Evolutionary conservation across 768 basidiomycete species (phyloP), one percentile per base, ranked within the genome.

Genomic region (Pulveroboletus sp.): DNA sequence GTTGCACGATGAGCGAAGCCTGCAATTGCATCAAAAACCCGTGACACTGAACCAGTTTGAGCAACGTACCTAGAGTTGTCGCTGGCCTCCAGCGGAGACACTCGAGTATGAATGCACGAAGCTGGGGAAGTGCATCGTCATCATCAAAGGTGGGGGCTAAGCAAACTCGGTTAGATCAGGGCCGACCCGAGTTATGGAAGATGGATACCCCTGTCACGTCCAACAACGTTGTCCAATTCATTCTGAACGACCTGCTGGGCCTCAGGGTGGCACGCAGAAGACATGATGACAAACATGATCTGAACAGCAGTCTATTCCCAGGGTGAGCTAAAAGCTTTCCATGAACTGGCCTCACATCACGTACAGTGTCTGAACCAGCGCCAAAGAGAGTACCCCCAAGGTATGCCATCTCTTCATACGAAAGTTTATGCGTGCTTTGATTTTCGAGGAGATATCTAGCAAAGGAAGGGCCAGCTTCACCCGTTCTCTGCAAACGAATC

Each of bases 1-100:
- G 78, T 80, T 1, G 84, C 78, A 39, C 77, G 76, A 55, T 89
- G 86, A 4, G 82, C 72, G 54, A 85, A 82, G 1, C 84, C 84
- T 62, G 42, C 3, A 28, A 43, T 6, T 2, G 10, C 4, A 8
- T 65, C 43, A n/a, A 55, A 37, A 28, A 33, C 1, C 8, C 5
- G 21, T 4, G 37, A 43, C 6, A 14, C 8, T 21, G 8, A 15
- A 9, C 31, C 27, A 26, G 30, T 14, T 30, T 1, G 33, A 43
- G 8, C 4, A 42, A 39, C 51, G 8, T 38, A 58, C 72, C 72
- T 42, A 63, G 55, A 4, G 68, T 62, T 0, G 64, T 66, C 11
- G 73, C 68, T 8, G 74, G 73, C 27, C 74, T 58, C 75, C 75
- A 75, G 7, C 75, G 64, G 46, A 68, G 69, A 26, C 63, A 61